A percentile compares a stretch with the other conserved stretches of the same genome.
phyloP scores from a whole-genome alignment of 129 eudicot genomes.

The Escallonia herrerae region DNA sequence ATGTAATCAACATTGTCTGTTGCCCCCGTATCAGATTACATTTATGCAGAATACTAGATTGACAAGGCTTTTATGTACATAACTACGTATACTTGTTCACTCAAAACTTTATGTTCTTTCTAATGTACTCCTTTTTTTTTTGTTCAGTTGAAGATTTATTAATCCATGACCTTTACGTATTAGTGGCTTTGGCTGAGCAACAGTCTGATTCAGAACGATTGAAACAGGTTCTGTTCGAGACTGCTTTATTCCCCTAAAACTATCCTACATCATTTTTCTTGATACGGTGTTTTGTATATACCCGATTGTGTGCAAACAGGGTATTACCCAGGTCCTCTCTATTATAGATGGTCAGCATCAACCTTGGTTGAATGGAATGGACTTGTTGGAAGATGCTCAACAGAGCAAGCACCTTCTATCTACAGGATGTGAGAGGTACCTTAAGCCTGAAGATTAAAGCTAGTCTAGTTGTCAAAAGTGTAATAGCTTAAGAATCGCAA shows the following conservation, averaged over 20 bases:
- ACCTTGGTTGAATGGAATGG: constrained; percentile 66
- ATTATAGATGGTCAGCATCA: constrained; percentile 47
- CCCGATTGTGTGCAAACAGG: constrained; percentile 30
- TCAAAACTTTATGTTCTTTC: background rate
- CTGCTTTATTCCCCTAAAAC: background rate
- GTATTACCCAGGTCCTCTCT: constrained; percentile 51
- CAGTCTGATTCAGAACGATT: constrained; percentile 38
- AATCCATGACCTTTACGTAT: constrained; percentile 43
- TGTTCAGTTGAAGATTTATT: constrained; percentile 75
- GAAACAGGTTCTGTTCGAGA: constrained; percentile 37
- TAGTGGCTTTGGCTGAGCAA: constrained; percentile 47
- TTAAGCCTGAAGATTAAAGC: background rate
- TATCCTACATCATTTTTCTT: no score
- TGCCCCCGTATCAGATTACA: background rate
- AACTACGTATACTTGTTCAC: background rate
- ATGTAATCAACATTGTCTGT: background rate
- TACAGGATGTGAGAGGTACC: constrained; percentile 55
- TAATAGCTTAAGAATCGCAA: no score
- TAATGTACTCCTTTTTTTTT: background rate
- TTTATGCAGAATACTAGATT: background rate
- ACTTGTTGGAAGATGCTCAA: constrained; percentile 57
- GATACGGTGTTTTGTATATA: background rate
- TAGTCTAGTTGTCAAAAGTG: no score
- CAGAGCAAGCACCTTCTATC: constrained; percentile 42
- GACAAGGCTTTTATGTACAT: background rate